Percentiles rank a stretch among this genome's conserved stretches.
Evolutionary conservation across 2,329 filamentous ascomycete genomes (phyloP).

Genomic region (Ophiocordyceps unilateralis): DNA sequence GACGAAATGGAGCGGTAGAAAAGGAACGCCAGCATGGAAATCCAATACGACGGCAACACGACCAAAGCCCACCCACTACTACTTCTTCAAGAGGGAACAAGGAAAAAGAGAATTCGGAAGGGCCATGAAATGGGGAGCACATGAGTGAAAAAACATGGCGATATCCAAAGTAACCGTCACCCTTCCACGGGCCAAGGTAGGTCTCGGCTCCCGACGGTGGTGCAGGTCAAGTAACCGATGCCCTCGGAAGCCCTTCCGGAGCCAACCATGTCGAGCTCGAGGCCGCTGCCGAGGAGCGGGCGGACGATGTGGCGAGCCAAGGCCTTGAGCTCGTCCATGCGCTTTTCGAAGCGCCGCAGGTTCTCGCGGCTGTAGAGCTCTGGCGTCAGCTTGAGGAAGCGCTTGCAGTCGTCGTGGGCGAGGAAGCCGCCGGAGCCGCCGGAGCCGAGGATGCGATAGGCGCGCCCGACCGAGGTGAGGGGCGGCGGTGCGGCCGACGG

Average conservation of each 20-base stretch:
- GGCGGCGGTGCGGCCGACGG: slow-evolving; percentile 19
- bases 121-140: too few relatives aligned
- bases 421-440: slow-evolving; percentile 47
- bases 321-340: slow-evolving; percentile 75
- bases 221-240: slow-evolving; percentile 34
- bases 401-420: slow-evolving; percentile 73
- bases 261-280: slow-evolving; percentile 55
- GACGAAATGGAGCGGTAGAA: too few relatives aligned
- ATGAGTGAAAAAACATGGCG: too few relatives aligned
- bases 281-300: slow-evolving; percentile 68
- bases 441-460: slow-evolving; percentile 62
- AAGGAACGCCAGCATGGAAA: too few relatives aligned
- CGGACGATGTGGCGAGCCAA: slow-evolving; percentile 69
- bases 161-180: too few relatives aligned
- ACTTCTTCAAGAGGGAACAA: too few relatives aligned
- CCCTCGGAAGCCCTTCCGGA: slow-evolving; percentile 22
- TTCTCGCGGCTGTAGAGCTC: slow-evolving; percentile 80
- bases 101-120: too few relatives aligned
- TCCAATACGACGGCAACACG: too few relatives aligned
- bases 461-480: slow-evolving; percentile 46
- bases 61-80: too few relatives aligned
- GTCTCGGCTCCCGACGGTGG: slow-evolving; percentile 28
- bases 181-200: slow-evolving; percentile 28
- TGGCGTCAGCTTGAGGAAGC: slow-evolving; percentile 68
- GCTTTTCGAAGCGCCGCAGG: slow-evolving; percentile 65